These are phyloP conservation scores for Sphaerobolus stellatus DNA, from an alignment of 1,284 basidiomycete species.

Conservation along the genomic window DNA sequence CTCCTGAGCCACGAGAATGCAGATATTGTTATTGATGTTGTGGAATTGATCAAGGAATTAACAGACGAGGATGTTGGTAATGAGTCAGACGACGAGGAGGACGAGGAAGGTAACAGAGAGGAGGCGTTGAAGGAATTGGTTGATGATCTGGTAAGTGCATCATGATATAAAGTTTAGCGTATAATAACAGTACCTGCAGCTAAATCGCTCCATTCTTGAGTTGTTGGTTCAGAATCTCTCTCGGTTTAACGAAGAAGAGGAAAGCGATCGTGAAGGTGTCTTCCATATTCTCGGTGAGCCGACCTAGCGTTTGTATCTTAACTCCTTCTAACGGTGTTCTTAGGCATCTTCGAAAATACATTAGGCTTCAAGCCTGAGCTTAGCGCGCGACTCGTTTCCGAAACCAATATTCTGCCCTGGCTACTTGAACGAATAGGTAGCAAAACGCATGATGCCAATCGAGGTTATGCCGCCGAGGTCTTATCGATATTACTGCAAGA, in stretches of 20 bases:
- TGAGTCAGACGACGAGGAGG: constrained; percentile 65
- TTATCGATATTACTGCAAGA: constrained; percentile 86
- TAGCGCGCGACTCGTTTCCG: constrained; percentile 65
- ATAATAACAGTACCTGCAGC: constrained; percentile 39
- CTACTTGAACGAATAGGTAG: constrained; percentile 75
- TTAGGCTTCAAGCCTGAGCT: constrained; percentile 81
- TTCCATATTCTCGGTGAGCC: constrained; percentile 82
- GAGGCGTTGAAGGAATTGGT: constrained; percentile 72
- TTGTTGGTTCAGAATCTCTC: constrained; percentile 87
- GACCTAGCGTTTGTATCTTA: constrained; percentile 1
- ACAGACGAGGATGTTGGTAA: constrained; percentile 95
- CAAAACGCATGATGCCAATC: constrained; percentile 79
- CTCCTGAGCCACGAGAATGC: constrained; percentile 91
- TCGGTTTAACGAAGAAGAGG: constrained; percentile 81
- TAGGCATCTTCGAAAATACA: constrained; percentile 91
- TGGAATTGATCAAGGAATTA: constrained; percentile 90
- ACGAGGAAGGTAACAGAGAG: constrained; percentile 54
- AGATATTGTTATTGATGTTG: constrained; percentile 90
- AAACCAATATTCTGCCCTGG: constrained; percentile 80
- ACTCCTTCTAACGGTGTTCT: constrained; percentile 8
- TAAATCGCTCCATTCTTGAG: constrained; percentile 82
- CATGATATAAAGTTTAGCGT: neutral
- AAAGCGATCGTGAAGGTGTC: constrained; percentile 85
- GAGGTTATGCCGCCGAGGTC: constrained; percentile 85
- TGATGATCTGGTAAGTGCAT: constrained; percentile 64